A percentile compares a stretch with the other conserved stretches of the same genome.
Conservation (phyloP, 2,329 filamentous ascomycete genomes). For the Blumeria hordei region DNA sequence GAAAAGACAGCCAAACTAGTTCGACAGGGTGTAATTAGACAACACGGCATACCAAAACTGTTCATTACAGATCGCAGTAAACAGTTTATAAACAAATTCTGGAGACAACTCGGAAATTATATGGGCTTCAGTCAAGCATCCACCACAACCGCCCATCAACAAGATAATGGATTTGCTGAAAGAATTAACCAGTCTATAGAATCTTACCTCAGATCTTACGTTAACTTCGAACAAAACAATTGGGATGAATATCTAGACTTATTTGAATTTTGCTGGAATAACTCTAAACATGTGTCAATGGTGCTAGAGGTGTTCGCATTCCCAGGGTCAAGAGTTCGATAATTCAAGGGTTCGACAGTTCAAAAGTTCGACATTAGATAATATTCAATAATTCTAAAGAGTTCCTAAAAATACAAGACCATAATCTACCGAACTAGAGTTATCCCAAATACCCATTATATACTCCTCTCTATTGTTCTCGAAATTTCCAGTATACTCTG, state of each 20-base stretch:
- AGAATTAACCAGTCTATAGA: slow-evolving; percentile 2
- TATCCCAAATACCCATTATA: no score
- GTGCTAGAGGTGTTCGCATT: no score
- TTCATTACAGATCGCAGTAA: neutral
- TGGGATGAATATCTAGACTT: slow-evolving; percentile 2
- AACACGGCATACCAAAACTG: neutral
- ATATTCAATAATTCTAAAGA: no score
- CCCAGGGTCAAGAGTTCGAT: no score
- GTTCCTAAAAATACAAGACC: no score
- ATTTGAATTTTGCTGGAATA: neutral
- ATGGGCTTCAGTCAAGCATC: neutral
- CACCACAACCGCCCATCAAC: neutral
- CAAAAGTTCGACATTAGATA: no score
- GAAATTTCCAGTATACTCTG: no score
- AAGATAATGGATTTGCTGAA: neutral
- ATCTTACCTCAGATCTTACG: slow-evolving; percentile 2
- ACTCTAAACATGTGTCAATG: no score
- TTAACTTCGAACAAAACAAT: slow-evolving; percentile 4
- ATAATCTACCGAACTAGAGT: no score
- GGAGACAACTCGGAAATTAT: neutral
- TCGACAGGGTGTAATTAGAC: neutral
- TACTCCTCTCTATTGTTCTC: no score
- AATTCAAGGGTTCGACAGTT: no score
- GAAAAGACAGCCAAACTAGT: neutral
- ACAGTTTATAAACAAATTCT: neutral